Evolutionary conservation across 306 rosid genomes (phyloP), one percentile per base, ranked within the genome.

Genomic region (Sechiopsis laciniata): DNA sequence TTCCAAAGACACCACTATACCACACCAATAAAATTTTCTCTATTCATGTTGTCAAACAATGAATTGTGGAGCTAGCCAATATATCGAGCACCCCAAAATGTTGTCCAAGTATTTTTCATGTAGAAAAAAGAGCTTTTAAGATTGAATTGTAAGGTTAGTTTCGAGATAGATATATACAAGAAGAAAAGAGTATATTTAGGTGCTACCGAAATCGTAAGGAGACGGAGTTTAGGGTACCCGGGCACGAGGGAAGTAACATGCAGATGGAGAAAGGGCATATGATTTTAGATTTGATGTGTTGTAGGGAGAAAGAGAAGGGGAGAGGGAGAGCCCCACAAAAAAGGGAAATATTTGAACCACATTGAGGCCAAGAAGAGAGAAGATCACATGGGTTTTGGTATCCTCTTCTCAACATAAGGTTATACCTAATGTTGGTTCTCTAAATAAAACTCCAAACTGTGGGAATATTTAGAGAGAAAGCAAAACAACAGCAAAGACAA

Each of bases 201-300:
- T 26, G 70, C 15, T 64, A 64, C 40, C 29, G 10, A 9, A 10
- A 82, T 84, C 80, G 92, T 85, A 83, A 85, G 75, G 80, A 78
- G 84, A 87, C 48, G 85, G 80, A 82, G 84, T 84, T 85, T 26
- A 85, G 78, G 88, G 90, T 77, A 86, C 71, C 77, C 86, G 87
- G 5, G 37, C 97, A 90, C 97, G 93, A 86, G 96, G 70, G 90
- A 89, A 89, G 96, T 90, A 90, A 90, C 96, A 82, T 92, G 98
- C 87, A 81, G 74, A 66, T 50, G 81, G 79, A 81, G 81, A 78
- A 62, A 40, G 52, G 19, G 4, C 10, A 32, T 32, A 32, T 76
- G 79, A 83, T 82, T 3, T 82, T 86, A 58, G 58, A 63, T 55
- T 79, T 26, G 76, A 79, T 85, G 84, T 85, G 37, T 85, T 84